A percentile compares a stretch with the other conserved stretches of the same genome.
phyloP scores from a whole-genome alignment of 331 rosid species.

The Quercus tomentella region DNA sequence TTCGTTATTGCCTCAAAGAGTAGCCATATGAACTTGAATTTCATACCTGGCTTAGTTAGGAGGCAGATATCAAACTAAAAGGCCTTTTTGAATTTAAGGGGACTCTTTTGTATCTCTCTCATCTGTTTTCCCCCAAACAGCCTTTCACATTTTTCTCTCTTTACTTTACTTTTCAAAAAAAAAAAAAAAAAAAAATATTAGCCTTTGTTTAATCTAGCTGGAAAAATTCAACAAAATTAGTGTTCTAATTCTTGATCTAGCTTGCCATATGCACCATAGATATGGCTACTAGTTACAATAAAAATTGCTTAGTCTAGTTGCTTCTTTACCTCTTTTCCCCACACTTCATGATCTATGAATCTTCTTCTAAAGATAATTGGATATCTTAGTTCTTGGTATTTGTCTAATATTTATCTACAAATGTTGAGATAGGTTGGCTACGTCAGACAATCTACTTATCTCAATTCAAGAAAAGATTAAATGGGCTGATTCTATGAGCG shows the following conservation, averaged over 20 bases:
- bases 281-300: neutral
- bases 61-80: slow-evolving; percentile 19
- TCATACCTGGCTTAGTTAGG: slow-evolving; percentile 34
- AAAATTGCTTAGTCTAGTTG: neutral
- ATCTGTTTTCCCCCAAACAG: slow-evolving; percentile 17
- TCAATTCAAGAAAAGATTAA: slow-evolving; percentile 93
- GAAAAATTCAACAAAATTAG: neutral
- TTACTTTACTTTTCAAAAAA: neutral
- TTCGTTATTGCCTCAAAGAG: slow-evolving; percentile 26
- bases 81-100: slow-evolving; percentile 18
- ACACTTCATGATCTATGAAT: neutral
- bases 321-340: neutral
- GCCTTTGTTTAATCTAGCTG: neutral
- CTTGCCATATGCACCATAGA: neutral
- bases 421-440: slow-evolving; percentile 62
- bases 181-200: neutral
- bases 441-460: slow-evolving; percentile 73
- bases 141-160: slow-evolving; percentile 12
- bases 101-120: neutral
- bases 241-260: neutral
- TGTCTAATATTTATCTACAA: slow-evolving; percentile 13
- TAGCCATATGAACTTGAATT: slow-evolving; percentile 24
- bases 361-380: slow-evolving; percentile 14
- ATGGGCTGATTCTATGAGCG: slow-evolving; percentile 93
- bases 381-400: neutral